These are phyloP conservation scores for Marasmius sp. DNA, from an alignment of 1,284 basidiomycete species.

Conservation along the genomic window DNA sequence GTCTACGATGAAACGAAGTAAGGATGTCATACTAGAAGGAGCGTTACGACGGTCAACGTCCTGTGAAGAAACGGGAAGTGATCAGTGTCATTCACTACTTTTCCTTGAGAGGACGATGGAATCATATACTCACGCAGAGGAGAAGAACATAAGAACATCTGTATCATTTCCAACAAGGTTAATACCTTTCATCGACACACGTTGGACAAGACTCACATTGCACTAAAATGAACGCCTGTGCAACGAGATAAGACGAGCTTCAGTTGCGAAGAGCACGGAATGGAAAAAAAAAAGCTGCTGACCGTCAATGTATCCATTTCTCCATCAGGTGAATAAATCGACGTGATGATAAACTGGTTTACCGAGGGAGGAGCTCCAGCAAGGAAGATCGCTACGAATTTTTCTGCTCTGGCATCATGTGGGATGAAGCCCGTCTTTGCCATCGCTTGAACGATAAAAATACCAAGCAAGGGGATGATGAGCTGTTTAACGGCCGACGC, in stretches of 20 bases:
- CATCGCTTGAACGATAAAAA: slow-evolving; percentile 42
- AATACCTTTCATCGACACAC: too few relatives aligned
- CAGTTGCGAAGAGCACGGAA: not conserved
- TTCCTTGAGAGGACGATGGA: not conserved
- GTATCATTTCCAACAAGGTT: too few relatives aligned
- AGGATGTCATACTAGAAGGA: too few relatives aligned
- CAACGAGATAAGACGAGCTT: not conserved
- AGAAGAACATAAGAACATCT: slow-evolving; percentile 41
- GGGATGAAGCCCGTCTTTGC: slow-evolving; percentile 36
- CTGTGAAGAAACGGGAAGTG: too few relatives aligned
- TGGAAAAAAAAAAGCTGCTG: too few relatives aligned
- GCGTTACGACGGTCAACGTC: too few relatives aligned
- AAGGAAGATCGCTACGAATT: slow-evolving; percentile 45
- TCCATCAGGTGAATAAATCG: slow-evolving; percentile 37
- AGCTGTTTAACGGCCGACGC: slow-evolving; percentile 50
- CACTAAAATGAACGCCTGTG: slow-evolving; percentile 36
- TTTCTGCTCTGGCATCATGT: slow-evolving; percentile 33
- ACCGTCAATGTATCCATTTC: slow-evolving; percentile 41
- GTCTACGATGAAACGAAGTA: too few relatives aligned
- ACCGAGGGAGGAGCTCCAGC: slow-evolving; percentile 37
- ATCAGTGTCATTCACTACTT: too few relatives aligned
- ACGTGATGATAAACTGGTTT: slow-evolving; percentile 39
- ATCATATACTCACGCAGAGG: slow-evolving; percentile 33
- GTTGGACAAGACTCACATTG: slow-evolving; percentile 32
- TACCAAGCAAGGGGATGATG: slow-evolving; percentile 51